Percentiles rank a stretch among this genome's conserved stretches.
Conservation (phyloP, 768 basidiomycete species). For the Phlegmacium glaucopus region DNA sequence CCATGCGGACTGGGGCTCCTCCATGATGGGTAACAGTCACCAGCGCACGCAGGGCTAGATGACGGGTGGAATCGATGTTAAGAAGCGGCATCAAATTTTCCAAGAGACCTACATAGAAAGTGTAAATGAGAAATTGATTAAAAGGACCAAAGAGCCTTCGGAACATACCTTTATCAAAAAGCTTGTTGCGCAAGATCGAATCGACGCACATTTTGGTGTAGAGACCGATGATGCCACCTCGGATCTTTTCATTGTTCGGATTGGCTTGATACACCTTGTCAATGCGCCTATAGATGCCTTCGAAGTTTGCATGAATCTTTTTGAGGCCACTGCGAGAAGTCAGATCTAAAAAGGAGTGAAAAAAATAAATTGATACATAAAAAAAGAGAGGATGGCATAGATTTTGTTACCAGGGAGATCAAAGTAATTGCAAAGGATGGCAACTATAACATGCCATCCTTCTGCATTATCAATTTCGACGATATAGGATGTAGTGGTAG, state of each 20-base stretch:
- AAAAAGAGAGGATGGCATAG: no score
- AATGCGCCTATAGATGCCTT: no score
- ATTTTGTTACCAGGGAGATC: no score
- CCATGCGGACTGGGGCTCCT: conserved; percentile 43
- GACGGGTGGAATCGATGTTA: conserved; percentile 42
- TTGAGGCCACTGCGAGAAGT: no score
- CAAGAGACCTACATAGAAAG: conserved; percentile 47
- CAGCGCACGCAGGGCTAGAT: conserved; percentile 52
- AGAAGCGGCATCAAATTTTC: conserved; percentile 55
- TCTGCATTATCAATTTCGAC: no score
- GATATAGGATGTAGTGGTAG: no score
- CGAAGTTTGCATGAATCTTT: no score
- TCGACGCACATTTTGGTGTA: conserved; percentile 64
- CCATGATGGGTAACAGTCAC: conserved; percentile 62
- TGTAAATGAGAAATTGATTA: neutral
- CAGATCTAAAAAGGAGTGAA: no score
- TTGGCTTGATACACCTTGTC: no score
- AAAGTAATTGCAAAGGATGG: no score
- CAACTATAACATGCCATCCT: no score
- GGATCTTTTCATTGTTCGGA: conserved; percentile 44
- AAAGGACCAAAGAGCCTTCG: neutral
- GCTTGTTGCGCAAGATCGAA: conserved; percentile 54
- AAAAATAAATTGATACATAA: no score
- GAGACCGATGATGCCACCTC: conserved; percentile 57
- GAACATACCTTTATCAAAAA: conserved; percentile 50